Conservation (phyloP, 495 filamentous ascomycete genomes). For the Chaetomium fimeti region DNA sequence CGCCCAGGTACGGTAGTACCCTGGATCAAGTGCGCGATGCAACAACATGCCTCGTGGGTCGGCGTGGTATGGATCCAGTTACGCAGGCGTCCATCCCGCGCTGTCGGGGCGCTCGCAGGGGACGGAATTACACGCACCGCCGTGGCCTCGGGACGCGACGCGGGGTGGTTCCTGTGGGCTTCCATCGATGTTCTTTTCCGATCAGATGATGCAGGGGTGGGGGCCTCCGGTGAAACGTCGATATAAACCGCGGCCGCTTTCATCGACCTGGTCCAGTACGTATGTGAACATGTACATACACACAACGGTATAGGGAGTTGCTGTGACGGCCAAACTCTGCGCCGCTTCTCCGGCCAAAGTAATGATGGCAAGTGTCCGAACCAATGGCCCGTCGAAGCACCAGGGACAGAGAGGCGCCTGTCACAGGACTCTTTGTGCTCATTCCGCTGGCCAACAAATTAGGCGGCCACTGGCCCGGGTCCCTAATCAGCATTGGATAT, state of each 20-base stretch:
- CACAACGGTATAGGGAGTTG: background rate
- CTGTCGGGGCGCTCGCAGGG: background rate
- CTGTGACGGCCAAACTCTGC: background rate
- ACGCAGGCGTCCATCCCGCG: background rate
- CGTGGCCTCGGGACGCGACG: background rate
- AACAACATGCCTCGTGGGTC: background rate
- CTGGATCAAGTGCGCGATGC: background rate
- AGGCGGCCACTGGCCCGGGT: background rate
- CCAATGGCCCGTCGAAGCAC: conserved; percentile 1
- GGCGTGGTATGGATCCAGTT: background rate
- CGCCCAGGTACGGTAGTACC: background rate
- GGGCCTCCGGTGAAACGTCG: background rate
- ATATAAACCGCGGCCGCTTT: background rate
- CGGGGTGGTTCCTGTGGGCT: background rate
- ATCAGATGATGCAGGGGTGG: conserved; percentile 8
- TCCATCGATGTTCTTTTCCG: background rate
- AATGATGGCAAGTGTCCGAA: background rate
- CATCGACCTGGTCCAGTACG: no score
- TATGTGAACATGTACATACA: no score
- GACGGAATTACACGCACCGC: background rate
- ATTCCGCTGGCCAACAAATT: background rate
- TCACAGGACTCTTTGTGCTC: no score
- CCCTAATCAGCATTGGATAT: background rate
- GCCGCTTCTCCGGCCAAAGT: background rate
- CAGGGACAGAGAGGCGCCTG: background rate